Percentiles rank a stretch among this genome's conserved stretches.
phyloP scores from a whole-genome alignment of 2,329 filamentous ascomycete genomes.

The Colletotrichum godetiae region DNA sequence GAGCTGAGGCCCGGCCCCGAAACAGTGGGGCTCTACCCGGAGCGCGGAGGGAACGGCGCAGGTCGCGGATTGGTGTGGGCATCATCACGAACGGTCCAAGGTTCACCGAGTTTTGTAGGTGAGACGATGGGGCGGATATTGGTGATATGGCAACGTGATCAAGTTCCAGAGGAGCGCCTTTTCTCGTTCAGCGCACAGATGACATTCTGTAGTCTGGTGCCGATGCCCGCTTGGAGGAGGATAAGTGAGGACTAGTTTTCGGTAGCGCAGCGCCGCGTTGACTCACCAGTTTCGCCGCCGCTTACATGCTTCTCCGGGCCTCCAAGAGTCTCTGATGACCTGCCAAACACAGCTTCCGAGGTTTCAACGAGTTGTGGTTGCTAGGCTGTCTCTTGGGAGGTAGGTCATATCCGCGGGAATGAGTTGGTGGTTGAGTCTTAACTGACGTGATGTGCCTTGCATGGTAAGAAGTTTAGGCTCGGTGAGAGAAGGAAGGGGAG shows the following conservation, averaged over 20 bases:
- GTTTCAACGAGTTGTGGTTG: not conserved
- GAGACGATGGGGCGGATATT: not conserved
- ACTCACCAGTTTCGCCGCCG: conserved; percentile 23
- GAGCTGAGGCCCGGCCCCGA: conserved; percentile 10
- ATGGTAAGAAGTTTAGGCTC: not conserved
- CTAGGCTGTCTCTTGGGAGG: conserved; percentile 4
- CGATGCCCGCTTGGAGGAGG: not conserved
- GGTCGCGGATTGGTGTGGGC: not conserved
- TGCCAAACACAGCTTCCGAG: not conserved
- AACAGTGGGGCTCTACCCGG: conserved; percentile 5
- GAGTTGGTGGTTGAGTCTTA: not conserved
- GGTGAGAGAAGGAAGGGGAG: not conserved
- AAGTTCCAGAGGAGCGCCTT: not conserved
- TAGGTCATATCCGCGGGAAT: conserved; percentile 14
- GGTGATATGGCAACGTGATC: conserved; percentile 1
- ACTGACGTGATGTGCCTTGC: not conserved
- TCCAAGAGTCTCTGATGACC: not conserved
- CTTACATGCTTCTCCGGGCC: conserved; percentile 10
- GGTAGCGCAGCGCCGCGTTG: conserved; percentile 26
- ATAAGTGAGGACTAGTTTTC: conserved; percentile 16
- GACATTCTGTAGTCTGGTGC: not conserved
- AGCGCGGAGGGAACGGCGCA: not conserved
- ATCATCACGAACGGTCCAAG: not conserved
- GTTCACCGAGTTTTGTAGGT: not conserved
- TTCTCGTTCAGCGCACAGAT: conserved; percentile 6